Evolutionary conservation across 208 protist species (phyloP).

Genomic region (Crithidia acanthocephali): DNA sequence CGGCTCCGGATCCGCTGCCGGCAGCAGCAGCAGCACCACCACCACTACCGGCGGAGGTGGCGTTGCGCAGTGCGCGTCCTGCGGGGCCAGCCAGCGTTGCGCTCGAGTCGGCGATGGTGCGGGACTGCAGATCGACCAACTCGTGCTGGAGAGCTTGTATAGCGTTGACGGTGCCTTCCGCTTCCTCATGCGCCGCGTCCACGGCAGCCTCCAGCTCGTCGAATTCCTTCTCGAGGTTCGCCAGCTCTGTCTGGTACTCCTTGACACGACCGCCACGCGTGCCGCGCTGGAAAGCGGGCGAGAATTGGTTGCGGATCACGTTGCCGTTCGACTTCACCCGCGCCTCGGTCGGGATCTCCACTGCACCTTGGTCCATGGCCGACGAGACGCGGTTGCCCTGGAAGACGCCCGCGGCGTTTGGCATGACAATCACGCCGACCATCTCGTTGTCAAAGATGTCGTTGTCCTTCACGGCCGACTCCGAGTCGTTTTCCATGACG

Average conservation of each 20-base stretch:
- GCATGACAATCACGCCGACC: constrained; percentile 49
- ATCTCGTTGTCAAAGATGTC: constrained; percentile 86
- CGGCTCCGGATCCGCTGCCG: too few relatives aligned
- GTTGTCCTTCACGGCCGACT: constrained; percentile 52
- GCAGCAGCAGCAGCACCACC: not conserved
- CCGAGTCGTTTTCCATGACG: constrained; percentile 50
- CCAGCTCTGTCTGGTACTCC: constrained; percentile 47
- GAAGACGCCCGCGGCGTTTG: constrained; percentile 51
- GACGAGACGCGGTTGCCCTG: constrained; percentile 79
- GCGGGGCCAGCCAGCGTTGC: constrained; percentile 19
- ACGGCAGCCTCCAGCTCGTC: constrained; percentile 23
- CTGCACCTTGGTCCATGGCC: constrained; percentile 56
- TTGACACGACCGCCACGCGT: constrained; percentile 53
- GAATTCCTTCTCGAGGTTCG: constrained; percentile 40
- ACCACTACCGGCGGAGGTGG: not conserved
- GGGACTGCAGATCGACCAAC: constrained; percentile 24
- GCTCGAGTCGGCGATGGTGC: constrained; percentile 13
- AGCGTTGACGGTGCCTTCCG: constrained; percentile 9
- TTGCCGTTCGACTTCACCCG: constrained; percentile 63
- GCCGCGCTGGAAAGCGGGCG: constrained; percentile 77
- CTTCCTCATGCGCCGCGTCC: constrained; percentile 19
- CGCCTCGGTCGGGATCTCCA: constrained; percentile 58
- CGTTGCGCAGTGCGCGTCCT: constrained; percentile 13
- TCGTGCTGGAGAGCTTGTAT: constrained; percentile 29
- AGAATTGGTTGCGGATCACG: constrained; percentile 87